These are phyloP conservation scores for Phytophthora podocarpi DNA, from an alignment of 352 stramenopile species.

Conservation along the genomic window DNA sequence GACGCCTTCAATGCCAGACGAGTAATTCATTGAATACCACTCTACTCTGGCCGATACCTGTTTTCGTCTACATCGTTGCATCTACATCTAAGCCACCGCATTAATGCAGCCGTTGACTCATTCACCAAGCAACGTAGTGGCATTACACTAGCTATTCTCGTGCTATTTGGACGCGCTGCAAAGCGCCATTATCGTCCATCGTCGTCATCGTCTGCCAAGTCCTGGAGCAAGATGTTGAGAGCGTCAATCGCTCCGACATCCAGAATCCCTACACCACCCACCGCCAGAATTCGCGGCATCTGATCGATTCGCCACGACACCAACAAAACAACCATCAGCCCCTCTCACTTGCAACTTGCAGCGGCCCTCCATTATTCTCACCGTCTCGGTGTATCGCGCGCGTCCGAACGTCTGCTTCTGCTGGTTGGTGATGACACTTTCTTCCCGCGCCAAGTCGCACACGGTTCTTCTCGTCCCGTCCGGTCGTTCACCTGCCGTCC, in stretches of 20 bases:
- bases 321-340: not conserved
- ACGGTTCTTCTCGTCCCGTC: slow-evolving; percentile 20
- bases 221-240: slow-evolving; percentile 42
- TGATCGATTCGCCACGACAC: slow-evolving; percentile 28
- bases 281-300: slow-evolving; percentile 50
- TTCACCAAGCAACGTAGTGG: not conserved
- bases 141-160: slow-evolving; percentile 2
- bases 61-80: slow-evolving; percentile 1
- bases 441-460: slow-evolving; percentile 37
- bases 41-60: slow-evolving; percentile 8
- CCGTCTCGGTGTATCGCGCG: slow-evolving; percentile 34
- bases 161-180: slow-evolving; percentile 39
- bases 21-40: slow-evolving; percentile 36
- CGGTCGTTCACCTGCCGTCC: not conserved
- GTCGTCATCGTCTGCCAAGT: slow-evolving; percentile 62
- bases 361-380: slow-evolving; percentile 20
- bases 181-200: slow-evolving; percentile 71
- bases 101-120: too few relatives aligned
- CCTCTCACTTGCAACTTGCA: not conserved
- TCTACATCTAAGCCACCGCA: too few relatives aligned
- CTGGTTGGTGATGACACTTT: slow-evolving; percentile 52
- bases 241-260: slow-evolving; percentile 50
- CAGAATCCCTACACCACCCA: slow-evolving; percentile 36
- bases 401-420: slow-evolving; percentile 62
- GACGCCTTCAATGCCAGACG: slow-evolving; percentile 33